These are phyloP conservation scores for Hyphopichia pseudoburtonii DNA, from an alignment of 1,139 yeast genomes.

Conservation along the genomic window DNA sequence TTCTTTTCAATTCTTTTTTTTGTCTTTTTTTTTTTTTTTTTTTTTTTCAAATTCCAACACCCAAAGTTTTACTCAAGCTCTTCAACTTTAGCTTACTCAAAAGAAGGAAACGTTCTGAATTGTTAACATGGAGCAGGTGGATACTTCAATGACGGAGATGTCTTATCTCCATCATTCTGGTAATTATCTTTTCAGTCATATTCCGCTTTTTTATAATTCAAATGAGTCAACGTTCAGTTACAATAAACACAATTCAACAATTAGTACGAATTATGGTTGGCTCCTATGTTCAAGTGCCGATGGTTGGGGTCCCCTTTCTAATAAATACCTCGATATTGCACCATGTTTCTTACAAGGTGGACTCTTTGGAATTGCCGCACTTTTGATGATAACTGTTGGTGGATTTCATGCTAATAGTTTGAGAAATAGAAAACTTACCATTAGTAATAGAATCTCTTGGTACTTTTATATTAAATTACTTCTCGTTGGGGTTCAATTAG, in stretches of 20 bases:
- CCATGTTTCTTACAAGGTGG: constrained; percentile 83
- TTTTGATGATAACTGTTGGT: constrained; percentile 58
- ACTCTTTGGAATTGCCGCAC: constrained; percentile 50
- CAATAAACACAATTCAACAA: not conserved
- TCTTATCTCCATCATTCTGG: constrained; percentile 9
- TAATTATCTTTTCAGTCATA: constrained; percentile 9
- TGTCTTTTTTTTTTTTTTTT: too few relatives aligned
- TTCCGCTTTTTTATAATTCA: constrained; percentile 2
- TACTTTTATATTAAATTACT: constrained; percentile 43
- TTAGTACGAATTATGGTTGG: constrained; percentile 7
- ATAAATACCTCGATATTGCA: constrained; percentile 63
- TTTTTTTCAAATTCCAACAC: too few relatives aligned
- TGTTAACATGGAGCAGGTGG: constrained; percentile 14
- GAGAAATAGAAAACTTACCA: constrained; percentile 29
- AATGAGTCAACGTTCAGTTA: not conserved
- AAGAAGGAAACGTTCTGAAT: too few relatives aligned
- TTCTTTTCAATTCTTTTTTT: too few relatives aligned
- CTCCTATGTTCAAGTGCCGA: constrained; percentile 31
- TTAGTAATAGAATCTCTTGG: constrained; percentile 38
- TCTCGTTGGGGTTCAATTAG: constrained; percentile 42
- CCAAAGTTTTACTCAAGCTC: too few relatives aligned
- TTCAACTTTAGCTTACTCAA: too few relatives aligned
- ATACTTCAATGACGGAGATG: constrained; percentile 4
- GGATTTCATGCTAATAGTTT: constrained; percentile 37
- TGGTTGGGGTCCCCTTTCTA: constrained; percentile 77